Base-by-base conservation (phyloP, 1,284 basidiomycete genomes). In the Ceratobasidium sp. region DNA sequence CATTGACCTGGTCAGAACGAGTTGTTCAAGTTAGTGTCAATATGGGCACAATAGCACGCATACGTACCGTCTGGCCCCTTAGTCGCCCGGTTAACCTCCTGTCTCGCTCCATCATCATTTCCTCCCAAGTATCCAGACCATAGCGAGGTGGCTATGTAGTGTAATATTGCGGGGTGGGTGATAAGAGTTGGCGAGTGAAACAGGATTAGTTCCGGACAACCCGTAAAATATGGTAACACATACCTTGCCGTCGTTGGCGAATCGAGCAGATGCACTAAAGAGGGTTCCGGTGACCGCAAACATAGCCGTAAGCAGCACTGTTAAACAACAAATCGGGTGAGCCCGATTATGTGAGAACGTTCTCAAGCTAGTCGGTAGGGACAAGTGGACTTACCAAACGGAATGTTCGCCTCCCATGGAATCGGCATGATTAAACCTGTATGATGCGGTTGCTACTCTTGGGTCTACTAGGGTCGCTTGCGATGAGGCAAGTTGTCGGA, bases 51-150 rank as follows among this genome's bases (percentile, higher is more conserved):
- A 32, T 13, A 42, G n/a, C n/a, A 38, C 12, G 35, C 3, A 65
- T 57, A 29, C 45, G 67, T 10, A 95, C 94, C 78, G 84, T 83
- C 79, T 97, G 94, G 60, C 93, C 93, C 74, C 95, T 85, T 75
- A 81, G 77, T 76, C 92, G 91, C 20, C 95, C 95, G n/a, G 94
- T 96, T 77, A 98, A 79, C 74, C 92, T 83, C 76, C 85, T 83
- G 81, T 98, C 95, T 70, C 94, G 83, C 76, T 89, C 87, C 90
- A 96, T 93, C 93, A 98, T 93, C 91, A 93, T 93, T 68, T 91
- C 85, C 73, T 98, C 94, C 94, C 94, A 97, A 34, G 84, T 80
- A 76, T 97, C 95, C 43, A 95, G 77, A 69, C 86, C 84, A 77
- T 96, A 94, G 68, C 95, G 86, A 45, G 90, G 84, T 64, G 92